Base-by-base conservation (phyloP, 2,329 filamentous ascomycete genomes). In the Phialocephala subalpina region DNA sequence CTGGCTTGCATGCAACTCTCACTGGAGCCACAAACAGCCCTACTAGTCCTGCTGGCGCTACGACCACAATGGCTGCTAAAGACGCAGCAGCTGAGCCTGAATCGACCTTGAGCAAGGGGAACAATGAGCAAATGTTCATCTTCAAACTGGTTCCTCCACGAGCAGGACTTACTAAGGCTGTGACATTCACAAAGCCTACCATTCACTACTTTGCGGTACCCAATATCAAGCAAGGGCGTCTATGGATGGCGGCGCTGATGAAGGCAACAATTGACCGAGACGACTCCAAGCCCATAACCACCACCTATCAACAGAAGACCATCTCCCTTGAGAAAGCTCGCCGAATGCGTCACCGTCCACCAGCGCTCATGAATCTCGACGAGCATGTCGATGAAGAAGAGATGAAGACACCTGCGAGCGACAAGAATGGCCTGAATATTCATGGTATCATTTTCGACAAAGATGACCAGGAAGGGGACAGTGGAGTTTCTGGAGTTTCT, bases 181-280 rank as follows among this genome's bases (percentile, higher is more conserved):
- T 99, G 65, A 97, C 94, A 76, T 99, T 99, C 77, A 99, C 96
- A 1, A 97, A 97, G 78, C 96, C 96, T 4, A 96, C 94, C 9
- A 92, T 97, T 45, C 96, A 99, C 78, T 98, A 97, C 78, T 99
- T 99, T 78, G 96, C 97, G 5, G 94, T 97, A 25, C 94, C 97
- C 60, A 97, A 92, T 73, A 82, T 97, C 65, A 89, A 93, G 73
- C 89, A 96, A 76, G 96, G 96, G 18, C 89, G 96, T 14, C 82
- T 97, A 47, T 99, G 96, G 96, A 99, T 99, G 96, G 96, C 94
- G 4, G 96, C 96, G 6, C 82, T 99, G 60, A 97, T 99, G 93
- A 99, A 99, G 81, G 96, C 96, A 12, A 99, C 96, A 1, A 99
- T 99, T 73, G 95, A 98, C 76, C 91, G 95, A 67, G 96, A 99